A percentile compares a stretch with the other conserved stretches of the same genome.
phyloP scores from a whole-genome alignment of 306 rosid genomes.

The Quercus aquifolioides region DNA sequence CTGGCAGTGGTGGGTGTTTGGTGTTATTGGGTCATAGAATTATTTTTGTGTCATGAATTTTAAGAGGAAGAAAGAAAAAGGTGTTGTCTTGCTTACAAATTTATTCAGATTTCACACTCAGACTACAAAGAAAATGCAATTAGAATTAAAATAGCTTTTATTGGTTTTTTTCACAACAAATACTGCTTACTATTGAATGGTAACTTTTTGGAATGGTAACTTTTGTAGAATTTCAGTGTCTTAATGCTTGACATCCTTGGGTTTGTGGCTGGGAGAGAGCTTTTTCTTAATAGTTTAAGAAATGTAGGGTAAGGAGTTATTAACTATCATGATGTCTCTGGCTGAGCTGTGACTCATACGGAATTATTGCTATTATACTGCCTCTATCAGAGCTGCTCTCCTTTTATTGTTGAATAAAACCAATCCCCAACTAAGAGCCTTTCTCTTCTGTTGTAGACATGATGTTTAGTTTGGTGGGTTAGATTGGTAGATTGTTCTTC shows the following conservation, averaged over 20 bases:
- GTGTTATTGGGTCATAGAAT: too few relatives aligned
- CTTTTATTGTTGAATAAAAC: slow-evolving; percentile 4
- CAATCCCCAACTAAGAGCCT: neutral
- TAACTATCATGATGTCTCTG: slow-evolving; percentile 1
- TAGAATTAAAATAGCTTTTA: too few relatives aligned
- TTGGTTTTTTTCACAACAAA: too few relatives aligned
- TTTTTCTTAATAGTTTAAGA: neutral
- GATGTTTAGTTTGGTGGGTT: neutral
- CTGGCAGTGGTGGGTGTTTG: too few relatives aligned
- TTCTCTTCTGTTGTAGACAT: neutral
- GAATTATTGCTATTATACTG: neutral
- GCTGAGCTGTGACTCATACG: neutral
- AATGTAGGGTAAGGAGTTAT: slow-evolving; percentile 9
- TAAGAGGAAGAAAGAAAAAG: too few relatives aligned
- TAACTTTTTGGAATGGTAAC: too few relatives aligned
- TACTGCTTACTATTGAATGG: too few relatives aligned
- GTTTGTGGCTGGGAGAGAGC: slow-evolving; percentile 1
- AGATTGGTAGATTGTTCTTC: slow-evolving; percentile 2
- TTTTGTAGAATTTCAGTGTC: neutral
- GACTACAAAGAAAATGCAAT: too few relatives aligned
- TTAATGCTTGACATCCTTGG: slow-evolving; percentile 2
- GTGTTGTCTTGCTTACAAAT: too few relatives aligned
- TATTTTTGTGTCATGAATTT: too few relatives aligned
- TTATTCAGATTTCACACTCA: too few relatives aligned
- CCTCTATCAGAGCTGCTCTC: neutral